Conservation (phyloP, 73 alveolate species). For the Uronychia setigera region DNA sequence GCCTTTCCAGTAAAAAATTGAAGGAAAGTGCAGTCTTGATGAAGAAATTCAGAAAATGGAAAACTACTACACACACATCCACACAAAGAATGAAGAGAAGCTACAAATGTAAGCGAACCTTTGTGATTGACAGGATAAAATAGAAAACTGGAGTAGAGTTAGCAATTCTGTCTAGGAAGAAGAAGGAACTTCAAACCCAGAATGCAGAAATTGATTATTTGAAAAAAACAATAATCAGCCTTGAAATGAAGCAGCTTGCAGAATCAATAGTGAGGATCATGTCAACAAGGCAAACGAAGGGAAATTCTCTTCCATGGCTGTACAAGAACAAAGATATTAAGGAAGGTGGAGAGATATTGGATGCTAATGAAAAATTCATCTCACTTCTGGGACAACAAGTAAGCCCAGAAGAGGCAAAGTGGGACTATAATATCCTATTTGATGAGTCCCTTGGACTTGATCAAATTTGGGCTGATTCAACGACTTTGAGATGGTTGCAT, state of each 20-base stretch:
- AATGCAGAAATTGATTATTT: slow-evolving; percentile 42
- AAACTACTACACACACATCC: background rate
- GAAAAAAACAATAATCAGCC: slow-evolving; percentile 38
- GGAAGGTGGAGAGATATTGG: too few species aligned
- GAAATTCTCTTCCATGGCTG: background rate
- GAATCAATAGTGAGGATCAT: slow-evolving; percentile 38
- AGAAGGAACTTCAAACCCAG: slow-evolving; percentile 12
- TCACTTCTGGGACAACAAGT: background rate
- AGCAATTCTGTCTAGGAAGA: background rate
- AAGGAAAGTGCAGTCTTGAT: slow-evolving; percentile 1
- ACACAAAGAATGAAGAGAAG: background rate
- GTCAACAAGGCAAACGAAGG: background rate
- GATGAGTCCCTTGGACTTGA: background rate
- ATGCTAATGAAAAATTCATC: too few species aligned
- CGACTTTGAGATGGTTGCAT: background rate
- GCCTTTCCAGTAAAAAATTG: background rate
- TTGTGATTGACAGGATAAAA: background rate
- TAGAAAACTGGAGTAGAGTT: background rate
- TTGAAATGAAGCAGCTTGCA: slow-evolving; percentile 57
- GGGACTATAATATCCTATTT: background rate
- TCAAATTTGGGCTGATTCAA: slow-evolving; percentile 8
- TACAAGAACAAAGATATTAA: background rate
- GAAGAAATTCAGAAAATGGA: slow-evolving; percentile 16
- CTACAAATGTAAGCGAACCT: too few species aligned
- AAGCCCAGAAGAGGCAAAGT: slow-evolving; percentile 18